Evolutionary conservation across 176 grass and related monocot genomes (phyloP).

Genomic region (Saccharum officinarum): DNA sequence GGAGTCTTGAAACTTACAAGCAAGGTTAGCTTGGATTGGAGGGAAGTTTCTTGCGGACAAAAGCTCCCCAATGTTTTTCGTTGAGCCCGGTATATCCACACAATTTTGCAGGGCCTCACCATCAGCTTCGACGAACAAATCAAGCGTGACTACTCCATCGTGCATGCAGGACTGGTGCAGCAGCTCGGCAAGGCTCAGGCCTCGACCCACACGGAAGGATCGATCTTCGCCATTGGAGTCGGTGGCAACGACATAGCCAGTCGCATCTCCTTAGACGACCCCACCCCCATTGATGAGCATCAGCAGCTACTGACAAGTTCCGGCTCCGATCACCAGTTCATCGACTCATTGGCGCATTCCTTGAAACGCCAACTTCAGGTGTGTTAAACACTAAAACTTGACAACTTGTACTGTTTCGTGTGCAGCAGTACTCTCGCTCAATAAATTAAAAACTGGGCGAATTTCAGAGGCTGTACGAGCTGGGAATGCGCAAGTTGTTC

Average conservation of each 20-base stretch:
- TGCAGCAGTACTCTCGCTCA: no score
- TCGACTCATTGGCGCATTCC: conserved; percentile 21
- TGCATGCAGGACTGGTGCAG: conserved; percentile 36
- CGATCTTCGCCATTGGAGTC: conserved; percentile 58
- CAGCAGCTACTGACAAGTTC: no score
- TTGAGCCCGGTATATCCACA: no score
- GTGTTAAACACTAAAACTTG: no score
- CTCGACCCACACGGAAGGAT: conserved; percentile 39
- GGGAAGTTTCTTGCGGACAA: no score
- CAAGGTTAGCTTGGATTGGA: not conserved
- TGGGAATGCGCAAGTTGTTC: conserved; percentile 57
- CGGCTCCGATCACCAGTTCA: not conserved
- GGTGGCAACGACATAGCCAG: conserved; percentile 72
- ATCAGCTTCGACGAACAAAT: conserved; percentile 67
- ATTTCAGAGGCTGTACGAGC: conserved; percentile 57
- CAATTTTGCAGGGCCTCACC: conserved; percentile 37
- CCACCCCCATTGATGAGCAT: not conserved
- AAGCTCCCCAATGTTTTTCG: no score
- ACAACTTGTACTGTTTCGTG: no score
- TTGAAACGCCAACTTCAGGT: conserved; percentile 62
- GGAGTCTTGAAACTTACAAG: conserved; percentile 55
- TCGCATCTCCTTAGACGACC: conserved; percentile 10
- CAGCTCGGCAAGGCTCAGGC: conserved; percentile 39
- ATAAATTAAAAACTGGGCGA: no score
- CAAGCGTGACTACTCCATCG: conserved; percentile 21